These are phyloP conservation scores for Phlebopus sp. DNA, from an alignment of 1,284 basidiomycete species.

Conservation along the genomic window DNA sequence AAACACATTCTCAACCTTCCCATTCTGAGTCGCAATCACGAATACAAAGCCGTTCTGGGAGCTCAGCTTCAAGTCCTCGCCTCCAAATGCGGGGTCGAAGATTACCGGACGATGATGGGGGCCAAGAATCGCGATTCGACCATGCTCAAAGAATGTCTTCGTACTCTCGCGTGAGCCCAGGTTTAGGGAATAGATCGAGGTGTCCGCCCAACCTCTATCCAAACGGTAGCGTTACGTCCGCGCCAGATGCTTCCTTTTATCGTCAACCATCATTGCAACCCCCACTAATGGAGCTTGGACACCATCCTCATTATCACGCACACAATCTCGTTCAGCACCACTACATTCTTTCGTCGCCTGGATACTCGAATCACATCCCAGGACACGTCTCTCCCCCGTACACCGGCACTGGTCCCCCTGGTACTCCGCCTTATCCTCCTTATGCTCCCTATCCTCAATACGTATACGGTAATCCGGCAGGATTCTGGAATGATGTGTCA, in stretches of 20 bases:
- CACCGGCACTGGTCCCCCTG: constrained; percentile 16
- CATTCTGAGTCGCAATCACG: constrained; percentile 38
- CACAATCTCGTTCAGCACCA: constrained; percentile 14
- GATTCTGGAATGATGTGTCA: constrained; percentile 23
- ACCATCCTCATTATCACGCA: constrained; percentile 15
- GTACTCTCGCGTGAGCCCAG: constrained; percentile 18
- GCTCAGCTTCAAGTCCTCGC: constrained; percentile 43
- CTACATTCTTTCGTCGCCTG: constrained; percentile 25
- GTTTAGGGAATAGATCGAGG: constrained; percentile 15
- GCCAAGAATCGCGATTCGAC: constrained; percentile 24
- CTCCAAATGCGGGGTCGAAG: constrained; percentile 33
- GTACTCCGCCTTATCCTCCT: constrained; percentile 31
- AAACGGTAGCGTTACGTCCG: constrained; percentile 11
- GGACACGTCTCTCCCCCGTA: constrained; percentile 31
- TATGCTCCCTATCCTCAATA: constrained; percentile 33
- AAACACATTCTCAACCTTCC: constrained; percentile 27
- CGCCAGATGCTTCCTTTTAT: constrained; percentile 19
- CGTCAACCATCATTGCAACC: constrained; percentile 12
- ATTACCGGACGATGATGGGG: constrained; percentile 25
- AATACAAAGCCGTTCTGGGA: constrained; percentile 40
- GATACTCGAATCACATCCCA: constrained; percentile 21
- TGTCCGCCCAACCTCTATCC: constrained; percentile 15
- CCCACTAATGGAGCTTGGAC: constrained; percentile 24
- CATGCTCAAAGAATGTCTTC: constrained; percentile 13
- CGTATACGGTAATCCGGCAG: constrained; percentile 26